phyloP scores from a whole-genome alignment of 345 rosid genomes.

The Rhodamnia argentea region DNA sequence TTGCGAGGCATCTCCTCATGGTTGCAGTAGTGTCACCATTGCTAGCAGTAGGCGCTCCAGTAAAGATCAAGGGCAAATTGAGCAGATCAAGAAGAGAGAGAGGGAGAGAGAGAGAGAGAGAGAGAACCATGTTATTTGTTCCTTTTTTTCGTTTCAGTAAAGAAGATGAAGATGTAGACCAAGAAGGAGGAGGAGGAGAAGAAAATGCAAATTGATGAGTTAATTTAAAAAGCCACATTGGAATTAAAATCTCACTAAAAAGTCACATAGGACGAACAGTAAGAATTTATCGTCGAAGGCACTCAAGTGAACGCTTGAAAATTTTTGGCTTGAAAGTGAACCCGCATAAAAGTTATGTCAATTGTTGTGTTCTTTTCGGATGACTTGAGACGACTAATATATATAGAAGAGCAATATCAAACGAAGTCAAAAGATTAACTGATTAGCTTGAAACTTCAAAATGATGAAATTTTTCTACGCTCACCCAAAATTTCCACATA shows the following conservation, averaged over 20 bases:
- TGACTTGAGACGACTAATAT: background rate
- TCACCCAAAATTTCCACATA: background rate
- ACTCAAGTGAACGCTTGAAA: background rate
- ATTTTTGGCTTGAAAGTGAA: background rate
- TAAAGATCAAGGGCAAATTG: background rate
- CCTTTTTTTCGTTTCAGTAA: background rate
- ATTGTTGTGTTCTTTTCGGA: background rate
- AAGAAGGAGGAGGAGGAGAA: background rate
- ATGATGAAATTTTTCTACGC: background rate
- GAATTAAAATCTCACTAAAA: too few species aligned
- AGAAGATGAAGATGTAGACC: background rate
- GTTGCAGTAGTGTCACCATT: background rate
- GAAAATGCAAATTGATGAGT: background rate
- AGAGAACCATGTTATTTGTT: background rate
- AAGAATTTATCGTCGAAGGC: too few species aligned
- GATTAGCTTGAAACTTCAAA: background rate
- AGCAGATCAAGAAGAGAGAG: background rate
- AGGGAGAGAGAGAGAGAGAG: too few species aligned
- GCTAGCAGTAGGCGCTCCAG: background rate
- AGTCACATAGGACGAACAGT: background rate
- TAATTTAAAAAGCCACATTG: background rate
- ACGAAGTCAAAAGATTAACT: background rate
- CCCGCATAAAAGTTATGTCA: background rate
- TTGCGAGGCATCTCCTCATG: background rate
- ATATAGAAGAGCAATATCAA: background rate